Evolutionary conservation across 495 filamentous ascomycete species (phyloP), one percentile per base, ranked within the genome.

Genomic region (Penicillium samsonianum): DNA sequence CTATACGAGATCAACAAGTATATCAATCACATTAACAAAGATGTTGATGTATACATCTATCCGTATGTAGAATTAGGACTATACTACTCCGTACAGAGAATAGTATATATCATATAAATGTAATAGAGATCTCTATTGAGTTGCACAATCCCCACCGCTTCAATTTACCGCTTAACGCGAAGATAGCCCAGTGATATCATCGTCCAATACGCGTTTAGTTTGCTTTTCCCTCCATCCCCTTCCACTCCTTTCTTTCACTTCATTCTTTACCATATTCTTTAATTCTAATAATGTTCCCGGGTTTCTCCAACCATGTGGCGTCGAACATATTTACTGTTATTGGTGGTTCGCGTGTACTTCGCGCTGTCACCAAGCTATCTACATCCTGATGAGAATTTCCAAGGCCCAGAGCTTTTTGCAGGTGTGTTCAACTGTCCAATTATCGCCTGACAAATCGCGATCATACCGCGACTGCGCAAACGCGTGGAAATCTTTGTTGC

Each of bases 341-440:
- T 96, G 56, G 73, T 91, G 58, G 87, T 97, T 62, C 89, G 95
- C 67, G 81, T 97, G 58, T 98, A 95, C 80, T 95, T 97, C 65
- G 92, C 94, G 43, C 79, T 96, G 31, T 91, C 87, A 46, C 90
- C 94, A 44, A 97, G 93, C 78, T 98, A 98, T 73, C 84, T 98
- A 30, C 94, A 98, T 72, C 94, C 94, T 3, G 94, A 98, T 75
- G 94, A 98, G 79, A 91, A 97, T 74, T 98, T 98, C 68, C 94
- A 98, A 68, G 94, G 94, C 19, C 94, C 93, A 10, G 94, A 98
- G 77, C 88, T 98, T 51, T 93, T 96, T 65, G 92, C 92, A 58
- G 92, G 93, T 96, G 86, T 69, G 89, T 78, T 46, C 4, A 51
- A 37, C 41, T 51, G 17, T 31, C 33, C 25, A 16, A 11, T 42